Percentiles rank a stretch among this genome's conserved stretches.
Evolutionary conservation across 2,329 filamentous ascomycete species (phyloP).

Genomic region (Ambrosiella cleistominuta): DNA sequence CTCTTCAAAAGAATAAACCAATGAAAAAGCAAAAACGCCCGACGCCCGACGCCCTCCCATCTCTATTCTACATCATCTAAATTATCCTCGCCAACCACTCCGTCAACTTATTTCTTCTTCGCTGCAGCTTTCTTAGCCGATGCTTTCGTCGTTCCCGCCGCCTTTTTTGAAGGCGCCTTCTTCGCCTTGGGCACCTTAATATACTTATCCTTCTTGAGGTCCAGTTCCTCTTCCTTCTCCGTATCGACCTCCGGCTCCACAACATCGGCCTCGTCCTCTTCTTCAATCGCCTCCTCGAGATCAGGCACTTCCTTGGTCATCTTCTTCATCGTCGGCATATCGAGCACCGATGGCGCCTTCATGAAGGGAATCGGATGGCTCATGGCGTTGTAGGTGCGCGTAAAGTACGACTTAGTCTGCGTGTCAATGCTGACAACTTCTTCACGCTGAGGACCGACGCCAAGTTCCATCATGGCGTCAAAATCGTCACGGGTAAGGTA

Average conservation of each 20-base stretch:
- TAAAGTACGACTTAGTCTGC: constrained; percentile 79
- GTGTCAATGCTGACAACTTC: constrained; percentile 60
- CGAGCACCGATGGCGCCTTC: constrained; percentile 55
- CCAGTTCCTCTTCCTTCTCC: constrained; percentile 60
- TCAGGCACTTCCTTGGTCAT: constrained; percentile 64
- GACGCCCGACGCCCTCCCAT: neutral
- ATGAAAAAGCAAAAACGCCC: neutral
- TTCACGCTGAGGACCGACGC: constrained; percentile 68
- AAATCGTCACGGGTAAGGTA: constrained; percentile 90
- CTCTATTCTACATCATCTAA: neutral
- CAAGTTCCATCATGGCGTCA: constrained; percentile 80
- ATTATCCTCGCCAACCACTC: neutral
- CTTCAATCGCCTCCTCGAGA: constrained; percentile 88
- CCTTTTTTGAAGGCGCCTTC: constrained; percentile 31
- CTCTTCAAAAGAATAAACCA: neutral
- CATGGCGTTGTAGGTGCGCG: constrained; percentile 70
- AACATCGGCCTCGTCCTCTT: constrained; percentile 70
- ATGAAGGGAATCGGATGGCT: constrained; percentile 89
- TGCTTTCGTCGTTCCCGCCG: constrained; percentile 23
- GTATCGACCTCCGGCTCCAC: constrained; percentile 38
- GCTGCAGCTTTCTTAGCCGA: constrained; percentile 27
- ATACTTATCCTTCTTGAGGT: constrained; percentile 88
- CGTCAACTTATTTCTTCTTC: constrained; percentile 5
- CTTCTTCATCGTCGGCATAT: constrained; percentile 46
- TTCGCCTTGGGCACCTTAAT: constrained; percentile 75